Percentiles rank a stretch among this genome's conserved stretches.
phyloP scores from a whole-genome alignment of 768 basidiomycete species.

The Suillus hirtellus region DNA sequence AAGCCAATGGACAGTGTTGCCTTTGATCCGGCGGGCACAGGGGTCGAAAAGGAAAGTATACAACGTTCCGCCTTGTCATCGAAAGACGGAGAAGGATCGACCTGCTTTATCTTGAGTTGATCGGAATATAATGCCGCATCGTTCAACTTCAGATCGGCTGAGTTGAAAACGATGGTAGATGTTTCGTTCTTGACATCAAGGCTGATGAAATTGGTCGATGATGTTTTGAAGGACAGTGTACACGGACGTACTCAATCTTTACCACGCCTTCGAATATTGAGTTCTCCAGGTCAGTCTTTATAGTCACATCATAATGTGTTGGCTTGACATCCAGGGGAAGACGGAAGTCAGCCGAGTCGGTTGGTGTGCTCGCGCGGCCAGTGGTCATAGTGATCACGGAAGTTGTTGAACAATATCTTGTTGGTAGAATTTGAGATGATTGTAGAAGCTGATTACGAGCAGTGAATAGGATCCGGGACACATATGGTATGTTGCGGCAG shows the following conservation, averaged over 20 bases:
- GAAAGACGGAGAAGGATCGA: conserved; percentile 45
- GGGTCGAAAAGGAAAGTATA: conserved; percentile 55
- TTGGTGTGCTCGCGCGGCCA: conserved; percentile 6
- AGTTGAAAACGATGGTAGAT: conserved; percentile 64
- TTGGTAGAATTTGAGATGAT: conserved; percentile 3
- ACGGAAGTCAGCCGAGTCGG: conserved; percentile 35
- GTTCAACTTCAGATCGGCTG: conserved; percentile 57
- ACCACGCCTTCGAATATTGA: conserved; percentile 77
- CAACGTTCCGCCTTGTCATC: conserved; percentile 68
- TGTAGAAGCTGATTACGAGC: conserved; percentile 3
- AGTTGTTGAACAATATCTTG: conserved; percentile 14
- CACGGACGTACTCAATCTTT: conserved; percentile 56
- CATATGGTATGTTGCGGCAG: not conserved
- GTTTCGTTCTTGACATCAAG: conserved; percentile 65
- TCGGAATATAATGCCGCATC: conserved; percentile 57
- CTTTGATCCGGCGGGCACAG: conserved; percentile 66
- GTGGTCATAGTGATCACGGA: conserved; percentile 17
- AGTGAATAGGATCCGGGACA: not conserved
- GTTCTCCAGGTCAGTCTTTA: conserved; percentile 82
- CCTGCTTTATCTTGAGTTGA: conserved; percentile 49
- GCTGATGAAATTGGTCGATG: conserved; percentile 35
- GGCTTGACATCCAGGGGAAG: conserved; percentile 69
- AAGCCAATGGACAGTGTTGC: conserved; percentile 73
- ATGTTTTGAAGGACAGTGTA: not conserved
- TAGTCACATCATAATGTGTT: conserved; percentile 73